Conservation (phyloP, 1,284 basidiomycete species). For the Leccinum griseonigrum region DNA sequence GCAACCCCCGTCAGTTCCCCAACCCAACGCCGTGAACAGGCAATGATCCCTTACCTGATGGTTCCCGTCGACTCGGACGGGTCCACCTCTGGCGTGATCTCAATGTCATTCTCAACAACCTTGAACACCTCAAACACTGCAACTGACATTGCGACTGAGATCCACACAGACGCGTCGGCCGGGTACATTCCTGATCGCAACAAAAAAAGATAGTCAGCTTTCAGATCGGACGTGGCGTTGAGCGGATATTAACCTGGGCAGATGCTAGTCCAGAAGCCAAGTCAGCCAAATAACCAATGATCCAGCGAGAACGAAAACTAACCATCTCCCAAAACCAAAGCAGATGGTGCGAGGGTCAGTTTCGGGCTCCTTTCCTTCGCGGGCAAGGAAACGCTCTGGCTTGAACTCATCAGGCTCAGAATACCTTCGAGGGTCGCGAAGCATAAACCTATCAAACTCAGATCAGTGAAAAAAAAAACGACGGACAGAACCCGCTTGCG, state of each 20-base stretch:
- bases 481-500: background rate
- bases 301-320: constrained; percentile 14
- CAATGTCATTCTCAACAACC: constrained; percentile 32
- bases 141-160: constrained; percentile 51
- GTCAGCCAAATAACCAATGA: constrained; percentile 1
- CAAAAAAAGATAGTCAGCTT: constrained; percentile 7
- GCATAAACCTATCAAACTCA: constrained; percentile 47
- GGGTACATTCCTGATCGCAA: constrained; percentile 44
- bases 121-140: constrained; percentile 45
- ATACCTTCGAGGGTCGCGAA: constrained; percentile 39
- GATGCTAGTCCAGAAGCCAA: constrained; percentile 36
- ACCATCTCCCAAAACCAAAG: constrained; percentile 64
- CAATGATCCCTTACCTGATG: constrained; percentile 43
- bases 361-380: constrained; percentile 39
- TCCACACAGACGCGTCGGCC: constrained; percentile 56
- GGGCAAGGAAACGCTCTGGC: constrained; percentile 38
- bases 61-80: constrained; percentile 47
- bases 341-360: constrained; percentile 51
- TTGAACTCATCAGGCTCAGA: constrained; percentile 34
- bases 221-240: background rate
- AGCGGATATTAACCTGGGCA: constrained; percentile 46
- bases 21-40: background rate
- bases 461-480: constrained; percentile 12
- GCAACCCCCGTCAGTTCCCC: constrained; percentile 6
- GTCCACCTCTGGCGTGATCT: constrained; percentile 49